Percentiles rank a stretch among this genome's conserved stretches.
These are phyloP conservation scores for Alopecurus myosuroides DNA, from an alignment of 176 grass and related monocot genomes.

Conservation along the genomic window DNA sequence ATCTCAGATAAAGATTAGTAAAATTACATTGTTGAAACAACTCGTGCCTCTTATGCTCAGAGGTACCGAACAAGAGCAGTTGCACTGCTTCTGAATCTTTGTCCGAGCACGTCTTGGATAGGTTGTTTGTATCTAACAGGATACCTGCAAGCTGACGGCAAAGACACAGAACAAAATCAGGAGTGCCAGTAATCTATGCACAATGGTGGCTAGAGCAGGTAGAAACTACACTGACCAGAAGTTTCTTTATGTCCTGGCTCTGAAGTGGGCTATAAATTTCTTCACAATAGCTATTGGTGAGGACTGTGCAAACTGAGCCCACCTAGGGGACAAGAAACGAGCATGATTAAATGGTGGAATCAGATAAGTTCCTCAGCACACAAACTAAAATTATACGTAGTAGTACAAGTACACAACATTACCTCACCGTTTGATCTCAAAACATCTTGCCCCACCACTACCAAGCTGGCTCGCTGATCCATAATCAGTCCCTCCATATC, in stretches of 20 bases:
- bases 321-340: slow-evolving; percentile 42
- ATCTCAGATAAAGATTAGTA: background rate
- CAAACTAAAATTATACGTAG: slow-evolving; percentile 2
- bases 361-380: background rate
- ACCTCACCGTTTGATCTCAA: slow-evolving; percentile 57
- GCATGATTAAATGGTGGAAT: slow-evolving; percentile 27
- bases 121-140: slow-evolving; percentile 56
- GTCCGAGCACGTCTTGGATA: slow-evolving; percentile 37
- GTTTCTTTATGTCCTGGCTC: slow-evolving; percentile 51
- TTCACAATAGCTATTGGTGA: slow-evolving; percentile 48
- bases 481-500: slow-evolving; percentile 58
- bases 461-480: slow-evolving; percentile 38
- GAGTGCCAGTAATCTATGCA: background rate
- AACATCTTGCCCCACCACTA: slow-evolving; percentile 66
- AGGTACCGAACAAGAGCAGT: slow-evolving; percentile 40
- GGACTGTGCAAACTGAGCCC: slow-evolving; percentile 47
- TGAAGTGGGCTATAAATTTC: slow-evolving; percentile 54
- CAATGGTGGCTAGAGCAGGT: background rate
- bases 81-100: slow-evolving; percentile 64
- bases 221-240: slow-evolving; percentile 48
- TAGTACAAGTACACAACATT: slow-evolving; percentile 22
- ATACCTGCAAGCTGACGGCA: slow-evolving; percentile 63
- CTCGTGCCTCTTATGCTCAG: slow-evolving; percentile 39
- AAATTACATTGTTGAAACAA: slow-evolving; percentile 62
- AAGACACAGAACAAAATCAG: background rate